A percentile compares a stretch with the other conserved stretches of the same genome.
phyloP scores from a whole-genome alignment of 2,329 filamentous ascomycete species.

The Knufia fluminis region DNA sequence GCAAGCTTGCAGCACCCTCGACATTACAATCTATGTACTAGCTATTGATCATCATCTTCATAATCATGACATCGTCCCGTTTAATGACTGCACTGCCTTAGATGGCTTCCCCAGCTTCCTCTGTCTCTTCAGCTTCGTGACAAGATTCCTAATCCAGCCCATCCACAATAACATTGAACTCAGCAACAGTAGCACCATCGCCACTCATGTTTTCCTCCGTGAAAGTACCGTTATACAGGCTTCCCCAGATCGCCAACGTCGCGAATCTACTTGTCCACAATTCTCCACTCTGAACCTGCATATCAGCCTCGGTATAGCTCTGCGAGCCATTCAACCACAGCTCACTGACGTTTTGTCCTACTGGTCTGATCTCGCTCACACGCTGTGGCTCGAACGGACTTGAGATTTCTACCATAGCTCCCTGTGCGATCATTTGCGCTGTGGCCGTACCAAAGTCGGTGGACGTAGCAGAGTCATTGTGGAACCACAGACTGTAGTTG shows the following conservation, averaged over 20 bases:
- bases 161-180: constrained; percentile 36
- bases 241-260: constrained; percentile 35
- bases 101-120: too few relatives aligned
- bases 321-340: constrained; percentile 12
- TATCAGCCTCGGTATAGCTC: background rate
- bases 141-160: background rate
- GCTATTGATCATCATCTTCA: too few relatives aligned
- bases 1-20: too few relatives aligned
- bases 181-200: constrained; percentile 38
- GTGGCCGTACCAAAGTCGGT: constrained; percentile 4
- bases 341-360: constrained; percentile 34
- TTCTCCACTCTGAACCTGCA: constrained; percentile 15
- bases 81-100: too few relatives aligned
- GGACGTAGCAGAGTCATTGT: constrained; percentile 33
- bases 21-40: background rate
- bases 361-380: constrained; percentile 28
- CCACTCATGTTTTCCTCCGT: constrained; percentile 28
- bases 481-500: constrained; percentile 47
- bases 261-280: constrained; percentile 32
- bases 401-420: constrained; percentile 26
- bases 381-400: constrained; percentile 31
- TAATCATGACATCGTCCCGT: too few relatives aligned
- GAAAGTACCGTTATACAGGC: constrained; percentile 30
- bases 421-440: constrained; percentile 7
- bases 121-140: background rate